Evolutionary conservation across 169 alveolate species (phyloP), one percentile per base, ranked within the genome.

Genomic region (Plasmodium gonderi): DNA sequence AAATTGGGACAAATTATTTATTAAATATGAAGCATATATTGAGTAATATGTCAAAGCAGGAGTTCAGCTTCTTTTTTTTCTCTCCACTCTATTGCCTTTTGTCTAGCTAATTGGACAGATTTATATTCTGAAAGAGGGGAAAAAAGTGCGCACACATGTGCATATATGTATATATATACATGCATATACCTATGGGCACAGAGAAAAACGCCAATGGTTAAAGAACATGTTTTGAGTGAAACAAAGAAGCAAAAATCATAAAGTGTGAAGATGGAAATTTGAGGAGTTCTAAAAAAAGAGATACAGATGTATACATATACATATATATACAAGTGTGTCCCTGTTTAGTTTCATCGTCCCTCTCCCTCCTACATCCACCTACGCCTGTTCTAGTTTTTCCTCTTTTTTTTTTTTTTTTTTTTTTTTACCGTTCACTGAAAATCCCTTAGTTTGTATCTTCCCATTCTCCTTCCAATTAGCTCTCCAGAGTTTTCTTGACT

Each of bases 391-490:
- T 54, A 54, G n/a, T n/a, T 54, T 23, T 31, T 54, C 69, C 5
- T 54, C 69, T 54, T 12, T 72, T 12, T 31, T 45, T 11, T 20
- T 3, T 33, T 49, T 11, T 9, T 49, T 51, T 75, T 49, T 38
- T 23, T 65, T 47, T n/a, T 89, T 65, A 89, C 94, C 94, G n/a
- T 78, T 79, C n/a, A 89, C 91, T 45, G 91, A 79, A 72, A 89
- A 89, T 14, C 94, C 94, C 75, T 89, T 89, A 4, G 94, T 89
- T 38, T 79, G 90, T 67, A 89, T 79, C 44, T 79, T 89, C 14
- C 94, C 94, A 76, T 89, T 79, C 68, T 89, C 91, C 82, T 89
- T 89, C 94, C 94, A 89, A 23, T 89, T 79, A 36, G 94, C 94
- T 79, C 94, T 78, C 94, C 94, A 89, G 12, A 89, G 31, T 40